phyloP scores from a whole-genome alignment of 75 land plant species.

The Selaginella tamariscina region DNA sequence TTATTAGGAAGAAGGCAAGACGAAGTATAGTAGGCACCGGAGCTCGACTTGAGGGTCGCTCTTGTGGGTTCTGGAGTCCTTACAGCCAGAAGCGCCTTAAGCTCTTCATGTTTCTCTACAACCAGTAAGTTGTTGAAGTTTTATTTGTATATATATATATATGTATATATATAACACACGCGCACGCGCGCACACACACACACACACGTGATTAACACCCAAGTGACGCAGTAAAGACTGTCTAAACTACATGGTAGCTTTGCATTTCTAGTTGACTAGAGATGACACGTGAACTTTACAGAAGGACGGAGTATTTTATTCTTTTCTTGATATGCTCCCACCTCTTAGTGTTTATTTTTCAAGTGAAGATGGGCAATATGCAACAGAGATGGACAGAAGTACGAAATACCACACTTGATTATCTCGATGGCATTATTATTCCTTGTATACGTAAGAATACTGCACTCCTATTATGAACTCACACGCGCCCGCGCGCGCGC shows the following conservation, averaged over 20 bases:
- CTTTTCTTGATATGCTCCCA: neutral
- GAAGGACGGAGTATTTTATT: slow-evolving; percentile 4
- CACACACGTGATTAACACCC: too few relatives aligned
- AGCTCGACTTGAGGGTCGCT: slow-evolving; percentile 9
- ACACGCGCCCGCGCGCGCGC: neutral
- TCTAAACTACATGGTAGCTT: too few relatives aligned
- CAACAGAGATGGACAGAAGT: neutral
- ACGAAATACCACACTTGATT: neutral
- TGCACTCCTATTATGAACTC: neutral
- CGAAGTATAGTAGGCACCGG: slow-evolving; percentile 15
- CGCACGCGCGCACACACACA: too few relatives aligned
- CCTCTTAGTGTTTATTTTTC: slow-evolving; percentile 8
- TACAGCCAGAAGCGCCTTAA: neutral
- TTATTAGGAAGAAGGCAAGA: neutral
- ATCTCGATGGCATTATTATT: neutral
- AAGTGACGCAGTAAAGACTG: too few relatives aligned
- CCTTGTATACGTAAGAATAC: neutral
- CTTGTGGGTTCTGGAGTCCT: slow-evolving; percentile 11
- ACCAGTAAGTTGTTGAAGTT: slow-evolving; percentile 3
- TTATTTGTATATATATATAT: neutral
- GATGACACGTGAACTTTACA: too few relatives aligned
- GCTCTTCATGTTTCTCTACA: slow-evolving; percentile 10
- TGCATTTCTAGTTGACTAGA: neutral
- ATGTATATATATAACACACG: neutral
- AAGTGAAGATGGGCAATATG: neutral